Evolutionary conservation across 345 rosid species (phyloP).

Genomic region (Eucalyptus sp.): DNA sequence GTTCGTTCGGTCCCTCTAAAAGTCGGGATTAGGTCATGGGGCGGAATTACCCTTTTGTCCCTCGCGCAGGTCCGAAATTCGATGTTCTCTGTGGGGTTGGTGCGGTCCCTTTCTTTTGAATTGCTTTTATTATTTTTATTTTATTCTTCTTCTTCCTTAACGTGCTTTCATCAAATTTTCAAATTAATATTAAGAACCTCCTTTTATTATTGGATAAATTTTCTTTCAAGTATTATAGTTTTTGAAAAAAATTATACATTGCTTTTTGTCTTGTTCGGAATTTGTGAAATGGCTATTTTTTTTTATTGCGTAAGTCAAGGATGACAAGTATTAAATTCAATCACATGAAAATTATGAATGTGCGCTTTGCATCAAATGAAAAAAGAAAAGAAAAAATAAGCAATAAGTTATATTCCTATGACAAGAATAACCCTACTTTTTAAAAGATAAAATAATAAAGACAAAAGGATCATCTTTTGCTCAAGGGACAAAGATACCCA

Average conservation of each 20-base stretch:
- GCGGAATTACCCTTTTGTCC: not conserved
- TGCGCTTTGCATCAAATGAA: rapidly evolving
- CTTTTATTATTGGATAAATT: not conserved
- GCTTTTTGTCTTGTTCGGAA: not conserved
- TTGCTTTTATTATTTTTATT: not conserved
- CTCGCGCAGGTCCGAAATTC: not conserved
- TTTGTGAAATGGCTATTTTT: not conserved
- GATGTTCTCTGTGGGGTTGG: not conserved
- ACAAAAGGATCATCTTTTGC: not conserved
- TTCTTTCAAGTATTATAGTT: not conserved
- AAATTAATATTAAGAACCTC: not conserved
- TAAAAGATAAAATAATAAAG: not conserved
- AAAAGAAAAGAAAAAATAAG: not conserved
- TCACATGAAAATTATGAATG: not conserved
- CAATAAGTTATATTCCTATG: rapidly evolving
- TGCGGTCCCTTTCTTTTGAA: not conserved
- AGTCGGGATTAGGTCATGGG: not conserved
- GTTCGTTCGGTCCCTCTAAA: not conserved
- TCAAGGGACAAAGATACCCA: not conserved
- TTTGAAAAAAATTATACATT: not conserved
- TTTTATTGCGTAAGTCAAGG: not conserved
- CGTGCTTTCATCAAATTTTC: not conserved
- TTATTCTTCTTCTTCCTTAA: not conserved
- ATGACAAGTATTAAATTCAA: not conserved
- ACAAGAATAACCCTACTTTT: not conserved